These are phyloP conservation scores for Apostasia shenzhenica DNA, from an alignment of 106 monocot genomes.

Conservation along the genomic window DNA sequence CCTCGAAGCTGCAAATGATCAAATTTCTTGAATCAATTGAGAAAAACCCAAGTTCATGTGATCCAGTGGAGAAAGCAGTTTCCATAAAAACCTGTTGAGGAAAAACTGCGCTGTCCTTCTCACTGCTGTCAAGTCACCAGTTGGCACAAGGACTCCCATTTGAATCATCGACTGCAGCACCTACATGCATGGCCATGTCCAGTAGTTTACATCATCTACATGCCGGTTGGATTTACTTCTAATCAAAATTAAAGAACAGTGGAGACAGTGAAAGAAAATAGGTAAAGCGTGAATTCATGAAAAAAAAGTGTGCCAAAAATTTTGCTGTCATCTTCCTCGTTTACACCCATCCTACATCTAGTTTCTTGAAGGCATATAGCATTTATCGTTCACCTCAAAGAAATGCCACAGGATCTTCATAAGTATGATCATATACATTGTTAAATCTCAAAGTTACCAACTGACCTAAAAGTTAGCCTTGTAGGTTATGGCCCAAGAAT, in stretches of 20 bases:
- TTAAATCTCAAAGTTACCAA: no score
- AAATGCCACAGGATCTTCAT: no score
- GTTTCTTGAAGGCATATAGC: no score
- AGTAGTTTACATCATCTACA: background rate
- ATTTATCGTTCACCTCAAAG: no score
- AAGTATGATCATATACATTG: no score
- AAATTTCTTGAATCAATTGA: background rate
- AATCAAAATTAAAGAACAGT: background rate
- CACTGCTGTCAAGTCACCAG: slow-evolving; percentile 98
- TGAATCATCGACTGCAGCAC: slow-evolving; percentile 95
- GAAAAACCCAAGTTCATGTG: background rate
- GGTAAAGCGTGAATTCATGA: no score
- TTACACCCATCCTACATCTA: no score
- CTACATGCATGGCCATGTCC: slow-evolving; percentile 23
- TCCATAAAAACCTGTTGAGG: slow-evolving; percentile 61
- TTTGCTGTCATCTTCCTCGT: no score
- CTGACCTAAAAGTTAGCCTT: no score
- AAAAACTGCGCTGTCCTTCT: slow-evolving; percentile 93
- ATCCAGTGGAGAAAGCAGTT: background rate
- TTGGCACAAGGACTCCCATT: slow-evolving; percentile 99
- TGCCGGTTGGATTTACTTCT: slow-evolving; percentile 1
- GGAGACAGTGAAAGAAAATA: no score
- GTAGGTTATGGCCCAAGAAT: no score
- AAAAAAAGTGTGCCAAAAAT: no score
- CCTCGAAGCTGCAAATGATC: slow-evolving; percentile 70